Base-by-base conservation (phyloP, 1,284 basidiomycete species). In the Xerocomus nothofagi region DNA sequence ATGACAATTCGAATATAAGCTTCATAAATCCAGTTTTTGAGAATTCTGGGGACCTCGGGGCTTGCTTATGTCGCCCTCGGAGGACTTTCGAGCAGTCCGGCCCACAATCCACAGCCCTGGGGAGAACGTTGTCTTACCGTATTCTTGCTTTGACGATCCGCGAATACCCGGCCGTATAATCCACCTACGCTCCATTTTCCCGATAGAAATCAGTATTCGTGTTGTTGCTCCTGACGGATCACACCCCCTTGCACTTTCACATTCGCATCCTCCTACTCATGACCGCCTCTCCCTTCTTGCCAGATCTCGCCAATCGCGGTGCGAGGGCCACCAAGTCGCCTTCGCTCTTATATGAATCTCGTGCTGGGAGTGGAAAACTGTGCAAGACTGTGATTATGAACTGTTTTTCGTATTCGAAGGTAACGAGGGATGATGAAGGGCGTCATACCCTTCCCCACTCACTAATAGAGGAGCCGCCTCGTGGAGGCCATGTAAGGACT, bases 281-380 rank as follows among this genome's bases (percentile, higher is more conserved):
- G 38, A 9, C 6, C 3, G 0, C 2, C 6, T 20, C 20, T 15
- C 27, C 15, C 2, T 7, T 15, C 32, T 20, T 30, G 14, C 24
- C 6, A 14, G 38, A 17, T 10, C 31, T 24, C 40, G 37, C 33
- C 45, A 12, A 24, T 30, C 47, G 6, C 46, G 58, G 21, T 21
- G 39, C 18, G 44, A 57, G 30, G 51, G 51, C 12, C 14, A 59
- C 38, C 32, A 23, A 39, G 40, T 41, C 23, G 3, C 11, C 4
- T 45, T 54, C 23, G 17, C 37, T 1, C 50, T 63, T 12, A 31
- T n/a, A 30, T 45, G 61, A 1, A 41, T 47, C 32, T 59, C 56
- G 12, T 52, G 51, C 36, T 27, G 20, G 21, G 37, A 48, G 6
- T 53, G 53, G 44, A 52, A 52, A 33, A 42, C 0, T 8, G 3